Percentiles rank a stretch among this genome's conserved stretches.
Conservation (phyloP, 768 basidiomycete species). For the Chlorophyllum brunneum region DNA sequence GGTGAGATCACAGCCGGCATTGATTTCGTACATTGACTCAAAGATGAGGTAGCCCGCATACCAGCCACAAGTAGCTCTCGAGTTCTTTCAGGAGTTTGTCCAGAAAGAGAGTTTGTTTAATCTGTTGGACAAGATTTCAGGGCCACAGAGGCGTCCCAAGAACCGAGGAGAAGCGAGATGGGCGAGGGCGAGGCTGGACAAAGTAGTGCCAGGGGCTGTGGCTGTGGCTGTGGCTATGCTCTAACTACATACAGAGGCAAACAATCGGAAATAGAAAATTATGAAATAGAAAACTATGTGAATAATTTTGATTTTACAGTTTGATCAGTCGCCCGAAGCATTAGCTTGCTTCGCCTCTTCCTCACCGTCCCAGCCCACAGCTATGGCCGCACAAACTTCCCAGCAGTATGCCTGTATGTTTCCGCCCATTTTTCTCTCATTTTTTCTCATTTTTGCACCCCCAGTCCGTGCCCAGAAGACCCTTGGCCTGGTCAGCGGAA, state of each 20-base stretch:
- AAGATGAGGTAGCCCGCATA: constrained; percentile 1
- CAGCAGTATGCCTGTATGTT: constrained; percentile 85
- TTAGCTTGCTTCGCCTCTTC: constrained; percentile 71
- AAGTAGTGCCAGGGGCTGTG: neutral
- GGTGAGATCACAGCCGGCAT: neutral
- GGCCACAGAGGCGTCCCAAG: too few relatives aligned
- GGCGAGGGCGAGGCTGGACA: neutral
- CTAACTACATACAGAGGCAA: constrained; percentile 5
- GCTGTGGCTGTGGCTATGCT: constrained; percentile 1
- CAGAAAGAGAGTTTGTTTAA: neutral
- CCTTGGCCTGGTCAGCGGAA: constrained; percentile 79
- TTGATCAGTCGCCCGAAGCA: constrained; percentile 49
- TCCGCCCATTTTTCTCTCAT: constrained; percentile 15
- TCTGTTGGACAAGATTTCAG: constrained; percentile 3
- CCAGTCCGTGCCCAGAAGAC: constrained; percentile 93
- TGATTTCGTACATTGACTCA: neutral
- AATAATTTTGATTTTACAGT: constrained; percentile 5
- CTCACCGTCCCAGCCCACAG: constrained; percentile 28
- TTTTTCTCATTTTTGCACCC: constrained; percentile 12
- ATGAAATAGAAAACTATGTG: constrained; percentile 2
- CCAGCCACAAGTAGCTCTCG: neutral
- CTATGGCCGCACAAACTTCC: constrained; percentile 70
- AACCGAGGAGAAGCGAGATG: neutral
- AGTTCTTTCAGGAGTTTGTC: constrained; percentile 4
- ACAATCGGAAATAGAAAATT: constrained; percentile 1